These are phyloP conservation scores for Pleurotus pulmonarius DNA, from an alignment of 768 basidiomycete genomes.

Conservation along the genomic window DNA sequence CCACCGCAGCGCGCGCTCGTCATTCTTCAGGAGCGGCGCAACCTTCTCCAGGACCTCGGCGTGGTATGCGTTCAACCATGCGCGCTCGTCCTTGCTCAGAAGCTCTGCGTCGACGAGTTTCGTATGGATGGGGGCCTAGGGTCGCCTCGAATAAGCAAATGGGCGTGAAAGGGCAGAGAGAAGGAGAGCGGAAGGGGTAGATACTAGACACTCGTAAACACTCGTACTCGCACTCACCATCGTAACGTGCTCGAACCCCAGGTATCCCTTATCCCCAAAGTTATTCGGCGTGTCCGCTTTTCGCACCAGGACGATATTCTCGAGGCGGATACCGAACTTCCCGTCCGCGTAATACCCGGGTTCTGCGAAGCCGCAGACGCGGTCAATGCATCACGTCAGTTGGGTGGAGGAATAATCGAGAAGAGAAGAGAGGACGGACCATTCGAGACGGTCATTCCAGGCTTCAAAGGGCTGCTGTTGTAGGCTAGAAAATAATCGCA, in stretches of 20 bases:
- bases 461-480: slow-evolving; percentile 69
- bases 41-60: slow-evolving; percentile 70
- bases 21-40: slow-evolving; percentile 62
- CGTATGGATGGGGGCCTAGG: slow-evolving; percentile 81
- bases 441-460: slow-evolving; percentile 90
- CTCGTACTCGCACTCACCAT: slow-evolving; percentile 48
- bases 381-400: not conserved
- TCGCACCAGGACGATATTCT: slow-evolving; percentile 80
- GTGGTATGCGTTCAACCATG: slow-evolving; percentile 87
- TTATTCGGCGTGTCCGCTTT: slow-evolving; percentile 66
- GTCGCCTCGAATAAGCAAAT: not conserved
- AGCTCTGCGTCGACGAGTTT: slow-evolving; percentile 68
- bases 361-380: slow-evolving; percentile 32
- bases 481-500: slow-evolving; percentile 34
- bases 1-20: slow-evolving; percentile 59
- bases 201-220: not conserved
- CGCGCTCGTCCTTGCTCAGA: slow-evolving; percentile 60
- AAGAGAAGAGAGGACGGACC: slow-evolving; percentile 1
- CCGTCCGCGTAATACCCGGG: slow-evolving; percentile 94
- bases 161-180: not conserved
- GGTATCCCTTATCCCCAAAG: slow-evolving; percentile 82
- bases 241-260: slow-evolving; percentile 84
- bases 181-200: slow-evolving; percentile 5
- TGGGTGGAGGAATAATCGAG: not conserved
- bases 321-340: slow-evolving; percentile 87